Percentiles rank a stretch among this genome's conserved stretches.
phyloP scores from a whole-genome alignment of 495 filamentous ascomycete species.

The Podospora fimiseda region DNA sequence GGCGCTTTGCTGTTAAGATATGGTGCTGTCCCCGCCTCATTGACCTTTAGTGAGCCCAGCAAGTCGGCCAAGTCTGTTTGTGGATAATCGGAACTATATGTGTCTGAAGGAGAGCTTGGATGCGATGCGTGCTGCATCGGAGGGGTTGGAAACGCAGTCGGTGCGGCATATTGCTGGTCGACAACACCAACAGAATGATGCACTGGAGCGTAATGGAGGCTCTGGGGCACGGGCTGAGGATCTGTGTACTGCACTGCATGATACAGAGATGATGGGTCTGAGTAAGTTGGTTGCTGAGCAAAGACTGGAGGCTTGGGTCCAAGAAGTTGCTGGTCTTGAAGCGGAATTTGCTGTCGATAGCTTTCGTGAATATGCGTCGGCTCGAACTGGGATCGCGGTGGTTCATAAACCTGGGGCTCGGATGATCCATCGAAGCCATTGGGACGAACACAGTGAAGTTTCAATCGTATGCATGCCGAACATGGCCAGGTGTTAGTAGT shows the following conservation, averaged over 20 bases:
- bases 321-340: slow-evolving; percentile 38
- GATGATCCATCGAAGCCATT: slow-evolving; percentile 76
- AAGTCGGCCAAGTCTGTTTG: slow-evolving; percentile 71
- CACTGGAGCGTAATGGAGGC: slow-evolving; percentile 45
- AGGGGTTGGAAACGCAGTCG: slow-evolving; percentile 47
- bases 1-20: slow-evolving; percentile 75
- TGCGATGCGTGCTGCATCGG: slow-evolving; percentile 46
- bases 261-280: slow-evolving; percentile 38
- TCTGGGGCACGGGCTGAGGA: slow-evolving; percentile 35
- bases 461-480: slow-evolving; percentile 85
- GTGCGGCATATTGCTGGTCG: slow-evolving; percentile 44
- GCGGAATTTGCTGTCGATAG: slow-evolving; percentile 46
- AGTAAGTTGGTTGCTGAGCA: slow-evolving; percentile 32
- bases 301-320: slow-evolving; percentile 35
- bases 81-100: slow-evolving; percentile 58
- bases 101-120: slow-evolving; percentile 41
- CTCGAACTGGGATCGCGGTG: slow-evolving; percentile 40
- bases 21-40: slow-evolving; percentile 82
- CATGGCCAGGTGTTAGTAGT: slow-evolving; percentile 98
- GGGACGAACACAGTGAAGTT: slow-evolving; percentile 88
- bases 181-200: slow-evolving; percentile 39
- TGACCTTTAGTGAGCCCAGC: slow-evolving; percentile 78
- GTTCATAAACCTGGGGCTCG: slow-evolving; percentile 42
- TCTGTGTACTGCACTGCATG: slow-evolving; percentile 40
- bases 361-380: slow-evolving; percentile 45